Conservation (phyloP, 768 basidiomycete species). For the Boletus insuetus region DNA sequence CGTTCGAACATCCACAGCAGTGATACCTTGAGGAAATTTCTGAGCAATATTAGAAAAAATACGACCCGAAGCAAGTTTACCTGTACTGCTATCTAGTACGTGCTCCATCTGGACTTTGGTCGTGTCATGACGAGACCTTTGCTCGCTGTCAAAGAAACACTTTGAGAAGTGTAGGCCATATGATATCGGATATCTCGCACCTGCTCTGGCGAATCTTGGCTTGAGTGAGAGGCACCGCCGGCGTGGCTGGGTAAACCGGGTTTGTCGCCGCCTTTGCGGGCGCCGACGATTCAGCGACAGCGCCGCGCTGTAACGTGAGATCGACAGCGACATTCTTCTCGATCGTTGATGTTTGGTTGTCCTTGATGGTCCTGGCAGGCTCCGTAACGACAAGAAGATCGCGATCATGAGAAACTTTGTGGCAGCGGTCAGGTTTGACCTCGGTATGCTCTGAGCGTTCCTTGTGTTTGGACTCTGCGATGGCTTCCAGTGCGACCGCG, state of each 20-base stretch:
- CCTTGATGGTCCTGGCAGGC: no score
- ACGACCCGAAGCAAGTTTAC: background rate
- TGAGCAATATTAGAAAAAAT: background rate
- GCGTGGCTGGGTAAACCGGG: no score
- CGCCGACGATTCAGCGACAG: no score
- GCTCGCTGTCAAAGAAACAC: background rate
- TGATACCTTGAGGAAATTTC: background rate
- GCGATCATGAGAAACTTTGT: background rate
- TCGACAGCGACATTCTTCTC: background rate
- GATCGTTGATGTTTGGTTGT: background rate
- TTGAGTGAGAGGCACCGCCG: background rate
- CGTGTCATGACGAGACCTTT: background rate
- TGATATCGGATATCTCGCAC: background rate
- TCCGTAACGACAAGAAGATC: background rate
- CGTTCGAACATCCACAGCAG: background rate
- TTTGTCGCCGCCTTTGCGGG: no score
- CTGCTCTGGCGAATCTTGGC: background rate
- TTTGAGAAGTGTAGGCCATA: background rate
- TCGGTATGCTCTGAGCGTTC: background rate
- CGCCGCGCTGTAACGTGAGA: no score
- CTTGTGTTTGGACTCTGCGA: conserved; percentile 4
- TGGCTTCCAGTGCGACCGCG: conserved; percentile 10
- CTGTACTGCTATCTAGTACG: background rate
- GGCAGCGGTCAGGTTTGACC: background rate
- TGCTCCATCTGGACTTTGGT: background rate